Percentiles rank a stretch among this genome's conserved stretches.
Evolutionary conservation across 2,329 filamentous ascomycete genomes (phyloP).

Genomic region (Cytospora leucostoma): DNA sequence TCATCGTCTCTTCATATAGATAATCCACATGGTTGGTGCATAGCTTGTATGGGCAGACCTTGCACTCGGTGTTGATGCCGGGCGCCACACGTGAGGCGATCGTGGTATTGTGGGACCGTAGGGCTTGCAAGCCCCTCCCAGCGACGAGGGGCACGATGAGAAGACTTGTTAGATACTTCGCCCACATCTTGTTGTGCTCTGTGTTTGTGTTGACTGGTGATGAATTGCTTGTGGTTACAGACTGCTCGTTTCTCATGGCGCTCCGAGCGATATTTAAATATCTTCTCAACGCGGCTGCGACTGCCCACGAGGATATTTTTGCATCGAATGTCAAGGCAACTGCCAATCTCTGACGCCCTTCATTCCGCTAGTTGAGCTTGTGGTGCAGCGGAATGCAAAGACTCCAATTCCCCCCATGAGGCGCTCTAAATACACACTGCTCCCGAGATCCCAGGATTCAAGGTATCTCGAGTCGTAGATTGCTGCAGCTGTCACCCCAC

Average conservation of each 20-base stretch:
- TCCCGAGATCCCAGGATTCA: not conserved
- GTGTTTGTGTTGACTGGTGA: not conserved
- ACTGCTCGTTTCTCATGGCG: not conserved
- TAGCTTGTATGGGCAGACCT: conserved; percentile 24
- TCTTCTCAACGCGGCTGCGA: not conserved
- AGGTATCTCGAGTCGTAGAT: not conserved
- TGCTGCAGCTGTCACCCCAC: not conserved
- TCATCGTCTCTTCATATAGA: conserved; percentile 7
- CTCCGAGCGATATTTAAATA: not conserved
- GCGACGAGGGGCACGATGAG: conserved; percentile 8
- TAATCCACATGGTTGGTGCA: conserved; percentile 22
- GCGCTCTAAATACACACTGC: not conserved
- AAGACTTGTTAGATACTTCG: not conserved
- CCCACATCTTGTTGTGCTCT: not conserved
- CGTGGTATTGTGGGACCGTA: conserved; percentile 14
- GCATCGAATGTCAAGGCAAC: not conserved
- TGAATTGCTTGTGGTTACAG: not conserved
- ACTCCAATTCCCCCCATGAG: not conserved
- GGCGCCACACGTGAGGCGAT: conserved; percentile 16
- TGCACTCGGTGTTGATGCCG: conserved; percentile 27
- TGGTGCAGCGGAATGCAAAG: not conserved
- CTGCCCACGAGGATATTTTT: not conserved
- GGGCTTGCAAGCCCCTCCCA: not conserved
- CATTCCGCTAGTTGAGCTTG: not conserved
- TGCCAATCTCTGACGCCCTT: not conserved